These are phyloP conservation scores for Schwanniomyces pseudopolymorphus DNA, from an alignment of 805 yeast species.

Conservation along the genomic window DNA sequence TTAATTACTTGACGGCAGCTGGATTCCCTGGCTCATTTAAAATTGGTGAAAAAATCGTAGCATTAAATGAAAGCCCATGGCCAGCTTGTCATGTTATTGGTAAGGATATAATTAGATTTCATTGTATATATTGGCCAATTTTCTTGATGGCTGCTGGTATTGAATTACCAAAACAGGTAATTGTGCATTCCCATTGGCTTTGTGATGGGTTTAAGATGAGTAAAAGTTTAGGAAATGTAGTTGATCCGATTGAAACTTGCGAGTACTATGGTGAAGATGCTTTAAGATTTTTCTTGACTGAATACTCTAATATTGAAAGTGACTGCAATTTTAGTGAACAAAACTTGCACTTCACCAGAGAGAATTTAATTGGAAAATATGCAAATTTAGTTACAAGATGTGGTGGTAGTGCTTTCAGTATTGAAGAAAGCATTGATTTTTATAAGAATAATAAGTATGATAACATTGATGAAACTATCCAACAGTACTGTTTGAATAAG, in stretches of 20 bases:
- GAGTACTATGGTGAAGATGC: constrained; percentile 69
- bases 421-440: constrained; percentile 43
- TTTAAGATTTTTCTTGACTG: constrained; percentile 71
- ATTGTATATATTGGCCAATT: constrained; percentile 92
- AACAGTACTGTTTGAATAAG: constrained; percentile 3
- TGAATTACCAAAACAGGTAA: constrained; percentile 66
- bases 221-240: constrained; percentile 88
- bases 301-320: constrained; percentile 67
- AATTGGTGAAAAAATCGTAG: background rate
- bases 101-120: constrained; percentile 87
- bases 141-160: constrained; percentile 80
- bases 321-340: constrained; percentile 80
- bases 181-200: constrained; percentile 95
- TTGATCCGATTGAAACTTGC: constrained; percentile 76
- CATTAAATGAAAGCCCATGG: constrained; percentile 39
- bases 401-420: constrained; percentile 67
- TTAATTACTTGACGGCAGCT: constrained; percentile 75
- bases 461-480: constrained; percentile 22
- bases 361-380: constrained; percentile 74
- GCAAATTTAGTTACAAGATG: constrained; percentile 77
- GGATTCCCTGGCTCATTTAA: constrained; percentile 43
- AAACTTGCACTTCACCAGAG: constrained; percentile 51
- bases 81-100: constrained; percentile 85
- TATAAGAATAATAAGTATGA: constrained; percentile 19
- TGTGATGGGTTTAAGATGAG: constrained; percentile 91